These are phyloP conservation scores for Trichocladium uniseriatum DNA, from an alignment of 495 filamentous ascomycete genomes.

Conservation along the genomic window DNA sequence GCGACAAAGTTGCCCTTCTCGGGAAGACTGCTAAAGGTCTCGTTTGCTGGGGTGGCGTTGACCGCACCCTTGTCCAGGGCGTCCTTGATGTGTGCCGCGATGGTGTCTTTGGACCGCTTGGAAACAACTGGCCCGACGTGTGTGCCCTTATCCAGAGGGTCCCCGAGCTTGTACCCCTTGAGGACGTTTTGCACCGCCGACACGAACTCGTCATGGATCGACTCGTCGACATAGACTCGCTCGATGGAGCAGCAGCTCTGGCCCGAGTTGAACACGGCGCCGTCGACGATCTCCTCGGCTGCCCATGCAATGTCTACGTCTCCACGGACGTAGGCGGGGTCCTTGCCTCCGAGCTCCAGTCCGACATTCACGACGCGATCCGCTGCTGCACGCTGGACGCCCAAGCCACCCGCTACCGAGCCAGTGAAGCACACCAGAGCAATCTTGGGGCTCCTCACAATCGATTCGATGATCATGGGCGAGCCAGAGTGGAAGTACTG, in stretches of 20 bases:
- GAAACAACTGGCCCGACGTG: conserved; percentile 88
- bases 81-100: conserved; percentile 72
- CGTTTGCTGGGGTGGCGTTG: conserved; percentile 73
- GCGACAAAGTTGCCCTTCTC: conserved; percentile 73
- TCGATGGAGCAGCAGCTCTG: conserved; percentile 95
- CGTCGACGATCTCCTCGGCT: conserved; percentile 86
- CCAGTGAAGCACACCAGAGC: conserved; percentile 82
- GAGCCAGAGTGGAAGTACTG: conserved; percentile 87
- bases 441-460: conserved; percentile 66
- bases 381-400: conserved; percentile 73
- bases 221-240: conserved; percentile 82
- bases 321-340: conserved; percentile 76
- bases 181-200: conserved; percentile 69
- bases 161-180: conserved; percentile 77
- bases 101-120: conserved; percentile 60
- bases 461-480: conserved; percentile 54
- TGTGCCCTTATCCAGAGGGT: conserved; percentile 68
- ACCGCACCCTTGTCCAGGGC: conserved; percentile 76
- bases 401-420: conserved; percentile 77
- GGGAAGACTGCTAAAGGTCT: conserved; percentile 59
- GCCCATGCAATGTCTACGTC: conserved; percentile 87
- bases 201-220: conserved; percentile 74
- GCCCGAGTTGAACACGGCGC: conserved; percentile 91
- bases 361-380: conserved; percentile 74
- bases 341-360: conserved; percentile 86